Evolutionary conservation across 2,329 filamentous ascomycete species (phyloP).

Genomic region (Colletotrichum siamense): DNA sequence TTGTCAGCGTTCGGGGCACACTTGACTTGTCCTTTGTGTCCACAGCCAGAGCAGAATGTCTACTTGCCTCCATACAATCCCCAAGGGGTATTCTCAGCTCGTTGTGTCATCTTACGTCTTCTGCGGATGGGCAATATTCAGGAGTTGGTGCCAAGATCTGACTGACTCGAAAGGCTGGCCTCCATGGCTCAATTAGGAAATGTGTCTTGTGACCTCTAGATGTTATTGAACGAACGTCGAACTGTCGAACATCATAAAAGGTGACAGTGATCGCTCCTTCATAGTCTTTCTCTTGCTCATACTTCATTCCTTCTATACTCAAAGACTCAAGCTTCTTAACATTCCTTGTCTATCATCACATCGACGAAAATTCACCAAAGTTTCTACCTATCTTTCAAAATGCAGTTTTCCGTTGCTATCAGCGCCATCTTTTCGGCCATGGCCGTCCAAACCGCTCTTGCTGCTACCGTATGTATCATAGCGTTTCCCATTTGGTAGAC

Average conservation of each 20-base stretch:
- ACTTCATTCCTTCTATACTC: background rate
- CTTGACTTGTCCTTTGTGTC: background rate
- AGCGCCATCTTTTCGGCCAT: background rate
- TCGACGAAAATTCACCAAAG: background rate
- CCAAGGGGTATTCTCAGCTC: background rate
- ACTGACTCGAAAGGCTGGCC: background rate
- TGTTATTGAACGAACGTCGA: background rate
- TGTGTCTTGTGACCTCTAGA: background rate
- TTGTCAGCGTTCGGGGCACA: background rate
- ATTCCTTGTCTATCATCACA: background rate
- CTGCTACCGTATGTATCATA: background rate
- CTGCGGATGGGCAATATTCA: background rate
- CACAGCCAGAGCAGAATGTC: background rate
- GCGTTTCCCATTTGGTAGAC: accelerated
- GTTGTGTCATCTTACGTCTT: background rate
- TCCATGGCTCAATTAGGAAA: background rate
- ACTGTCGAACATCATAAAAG: background rate
- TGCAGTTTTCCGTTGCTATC: background rate
- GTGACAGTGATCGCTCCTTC: background rate
- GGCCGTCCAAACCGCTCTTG: background rate
- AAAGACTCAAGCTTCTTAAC: background rate
- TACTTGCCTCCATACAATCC: background rate
- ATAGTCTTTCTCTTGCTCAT: background rate
- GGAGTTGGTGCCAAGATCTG: background rate
- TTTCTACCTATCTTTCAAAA: background rate